These are phyloP conservation scores for Simplicillium sp. DNA, from an alignment of 2,329 filamentous ascomycete genomes.

Conservation along the genomic window DNA sequence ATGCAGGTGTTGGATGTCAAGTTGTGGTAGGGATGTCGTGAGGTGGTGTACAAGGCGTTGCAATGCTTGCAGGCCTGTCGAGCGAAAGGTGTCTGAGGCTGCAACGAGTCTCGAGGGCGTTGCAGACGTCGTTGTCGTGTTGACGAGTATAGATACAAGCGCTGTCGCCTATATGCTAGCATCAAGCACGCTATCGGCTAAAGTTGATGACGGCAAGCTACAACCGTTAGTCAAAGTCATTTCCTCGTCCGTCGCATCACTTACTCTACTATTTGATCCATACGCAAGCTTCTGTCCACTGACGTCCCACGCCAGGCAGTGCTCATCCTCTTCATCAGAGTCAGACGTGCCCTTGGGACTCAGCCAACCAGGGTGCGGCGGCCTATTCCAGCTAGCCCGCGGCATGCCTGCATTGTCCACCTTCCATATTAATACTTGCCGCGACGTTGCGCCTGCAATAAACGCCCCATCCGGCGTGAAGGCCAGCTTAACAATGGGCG, in stretches of 20 bases:
- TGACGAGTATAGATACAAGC: too few relatives aligned
- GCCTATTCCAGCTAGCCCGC: slow-evolving; percentile 49
- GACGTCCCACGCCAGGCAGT: slow-evolving; percentile 54
- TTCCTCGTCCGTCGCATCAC: slow-evolving; percentile 16
- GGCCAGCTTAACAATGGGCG: slow-evolving; percentile 46
- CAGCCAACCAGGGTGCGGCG: slow-evolving; percentile 46
- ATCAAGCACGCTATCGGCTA: slow-evolving; percentile 31
- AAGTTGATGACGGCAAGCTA: slow-evolving; percentile 44
- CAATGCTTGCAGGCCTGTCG: too few relatives aligned
- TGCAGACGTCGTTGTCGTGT: too few relatives aligned
- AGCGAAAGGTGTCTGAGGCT: too few relatives aligned
- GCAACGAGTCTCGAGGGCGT: too few relatives aligned
- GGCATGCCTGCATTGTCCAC: slow-evolving; percentile 49
- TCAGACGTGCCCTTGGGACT: slow-evolving; percentile 45
- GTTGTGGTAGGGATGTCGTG: too few relatives aligned
- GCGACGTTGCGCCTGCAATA: slow-evolving; percentile 50
- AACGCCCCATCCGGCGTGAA: slow-evolving; percentile 56
- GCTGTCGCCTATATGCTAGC: too few relatives aligned
- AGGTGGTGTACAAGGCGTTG: too few relatives aligned
- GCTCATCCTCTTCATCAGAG: slow-evolving; percentile 49
- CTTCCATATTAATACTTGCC: slow-evolving; percentile 55
- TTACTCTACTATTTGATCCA: slow-evolving; percentile 52
- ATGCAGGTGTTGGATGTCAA: too few relatives aligned
- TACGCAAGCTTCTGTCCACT: slow-evolving; percentile 54
- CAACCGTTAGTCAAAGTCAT: not conserved